These are phyloP conservation scores for Oryza nivara DNA, from an alignment of 176 grass and related monocot species.

Conservation along the genomic window DNA sequence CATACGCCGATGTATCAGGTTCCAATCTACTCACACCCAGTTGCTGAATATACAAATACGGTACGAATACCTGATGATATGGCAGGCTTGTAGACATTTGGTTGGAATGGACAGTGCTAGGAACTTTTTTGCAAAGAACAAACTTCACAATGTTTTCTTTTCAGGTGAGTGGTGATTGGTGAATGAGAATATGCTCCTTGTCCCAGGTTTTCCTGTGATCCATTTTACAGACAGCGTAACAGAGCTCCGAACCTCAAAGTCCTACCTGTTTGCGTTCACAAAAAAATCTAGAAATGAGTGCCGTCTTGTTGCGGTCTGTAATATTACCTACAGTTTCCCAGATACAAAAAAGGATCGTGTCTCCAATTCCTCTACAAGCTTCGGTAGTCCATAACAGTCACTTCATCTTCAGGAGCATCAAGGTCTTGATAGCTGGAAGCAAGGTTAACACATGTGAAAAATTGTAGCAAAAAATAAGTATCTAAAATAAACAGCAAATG, in stretches of 20 bases:
- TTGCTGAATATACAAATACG: constrained; percentile 15
- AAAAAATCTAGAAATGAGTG: neutral
- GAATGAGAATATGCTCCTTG: neutral
- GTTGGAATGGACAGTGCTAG: neutral
- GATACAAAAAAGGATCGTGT: constrained; percentile 24
- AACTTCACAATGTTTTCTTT: neutral
- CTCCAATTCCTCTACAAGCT: constrained; percentile 61
- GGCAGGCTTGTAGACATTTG: neutral
- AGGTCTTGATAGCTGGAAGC: constrained; percentile 63
- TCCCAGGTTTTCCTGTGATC: constrained; percentile 27
- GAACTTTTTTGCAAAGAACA: neutral
- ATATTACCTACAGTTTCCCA: constrained; percentile 27
- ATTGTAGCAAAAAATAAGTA: neutral
- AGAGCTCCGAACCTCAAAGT: neutral
- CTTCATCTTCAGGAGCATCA: constrained; percentile 93
- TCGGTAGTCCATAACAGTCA: constrained; percentile 96
- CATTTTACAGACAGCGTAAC: constrained; percentile 34
- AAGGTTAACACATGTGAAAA: neutral
- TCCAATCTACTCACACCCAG: constrained; percentile 6
- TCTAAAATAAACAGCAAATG: constrained; percentile 2
- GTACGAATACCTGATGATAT: neutral
- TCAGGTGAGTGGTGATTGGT: neutral
- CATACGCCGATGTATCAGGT: too few species aligned
- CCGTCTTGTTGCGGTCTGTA: neutral
- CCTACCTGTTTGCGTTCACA: neutral